phyloP scores from a whole-genome alignment of 805 yeast species.

The Suhomyces faveliae region DNA sequence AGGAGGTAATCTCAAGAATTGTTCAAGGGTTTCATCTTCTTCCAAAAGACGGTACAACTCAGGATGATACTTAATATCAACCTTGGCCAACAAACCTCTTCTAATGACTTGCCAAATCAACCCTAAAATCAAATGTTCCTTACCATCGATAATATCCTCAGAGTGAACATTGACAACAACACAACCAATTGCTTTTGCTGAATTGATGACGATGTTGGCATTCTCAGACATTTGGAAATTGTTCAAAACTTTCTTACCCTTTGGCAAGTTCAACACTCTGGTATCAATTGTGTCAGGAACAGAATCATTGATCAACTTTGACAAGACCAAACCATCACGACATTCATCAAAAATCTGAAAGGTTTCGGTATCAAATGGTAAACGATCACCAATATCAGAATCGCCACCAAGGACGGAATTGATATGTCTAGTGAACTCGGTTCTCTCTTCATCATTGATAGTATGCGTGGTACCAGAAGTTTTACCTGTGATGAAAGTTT shows the following conservation, averaged over 20 bases:
- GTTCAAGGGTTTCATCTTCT: slow-evolving; percentile 96
- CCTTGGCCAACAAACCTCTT: slow-evolving; percentile 90
- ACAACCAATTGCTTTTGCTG: slow-evolving; percentile 99
- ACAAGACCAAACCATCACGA: slow-evolving; percentile 88
- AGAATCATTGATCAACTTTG: slow-evolving; percentile 93
- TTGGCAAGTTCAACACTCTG: slow-evolving; percentile 89
- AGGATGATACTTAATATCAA: slow-evolving; percentile 94
- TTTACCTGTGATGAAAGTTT: slow-evolving; percentile 79
- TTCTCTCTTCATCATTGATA: slow-evolving; percentile 93
- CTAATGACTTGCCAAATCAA: slow-evolving; percentile 96
- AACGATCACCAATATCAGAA: slow-evolving; percentile 72
- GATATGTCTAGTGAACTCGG: slow-evolving; percentile 94
- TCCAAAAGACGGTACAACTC: slow-evolving; percentile 92
- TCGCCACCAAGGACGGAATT: slow-evolving; percentile 91
- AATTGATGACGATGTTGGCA: slow-evolving; percentile 95
- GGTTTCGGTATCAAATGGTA: slow-evolving; percentile 90
- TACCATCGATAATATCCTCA: slow-evolving; percentile 92
- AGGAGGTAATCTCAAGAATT: slow-evolving; percentile 93
- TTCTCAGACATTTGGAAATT: slow-evolving; percentile 95
- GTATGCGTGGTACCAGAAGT: slow-evolving; percentile 95
- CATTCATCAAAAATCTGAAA: slow-evolving; percentile 97
- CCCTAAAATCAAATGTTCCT: slow-evolving; percentile 87
- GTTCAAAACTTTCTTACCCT: slow-evolving; percentile 69
- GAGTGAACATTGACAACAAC: slow-evolving; percentile 97
- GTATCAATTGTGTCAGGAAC: slow-evolving; percentile 98